Evolutionary conservation across 495 filamentous ascomycete genomes (phyloP).

Genomic region (Talaromyces proteolyticus): DNA sequence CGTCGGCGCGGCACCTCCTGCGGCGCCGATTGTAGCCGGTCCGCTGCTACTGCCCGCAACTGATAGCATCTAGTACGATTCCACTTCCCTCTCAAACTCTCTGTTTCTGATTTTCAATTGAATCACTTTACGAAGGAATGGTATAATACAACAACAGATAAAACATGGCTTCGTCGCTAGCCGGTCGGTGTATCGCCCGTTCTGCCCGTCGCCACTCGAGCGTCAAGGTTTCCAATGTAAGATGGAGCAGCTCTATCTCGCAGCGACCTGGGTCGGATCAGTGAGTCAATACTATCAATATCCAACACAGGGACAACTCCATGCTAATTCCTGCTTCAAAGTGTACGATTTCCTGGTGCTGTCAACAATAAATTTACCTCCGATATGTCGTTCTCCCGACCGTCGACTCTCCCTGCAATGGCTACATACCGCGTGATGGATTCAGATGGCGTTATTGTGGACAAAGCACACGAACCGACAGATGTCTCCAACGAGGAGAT

Average conservation of each 20-base stretch:
- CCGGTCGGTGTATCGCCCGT: constrained; percentile 7
- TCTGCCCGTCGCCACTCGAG: background rate
- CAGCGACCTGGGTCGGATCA: constrained; percentile 66
- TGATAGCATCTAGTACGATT: no score
- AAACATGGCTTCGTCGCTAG: constrained; percentile 20
- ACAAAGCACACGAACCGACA: constrained; percentile 52
- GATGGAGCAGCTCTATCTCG: constrained; percentile 55
- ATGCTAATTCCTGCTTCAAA: constrained; percentile 17
- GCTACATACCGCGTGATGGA: constrained; percentile 85
- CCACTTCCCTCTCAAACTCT: no score
- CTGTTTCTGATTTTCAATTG: background rate
- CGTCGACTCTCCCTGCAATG: constrained; percentile 60
- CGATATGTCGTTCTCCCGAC: constrained; percentile 66
- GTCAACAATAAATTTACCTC: constrained; percentile 88
- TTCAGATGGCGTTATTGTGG: constrained; percentile 73
- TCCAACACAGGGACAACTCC: background rate
- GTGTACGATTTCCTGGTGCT: constrained; percentile 91
- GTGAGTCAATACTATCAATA: constrained; percentile 23
- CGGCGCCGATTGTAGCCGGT: background rate
- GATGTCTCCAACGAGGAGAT: constrained; percentile 66
- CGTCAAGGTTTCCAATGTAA: constrained; percentile 10
- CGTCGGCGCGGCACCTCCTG: background rate
- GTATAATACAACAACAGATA: background rate
- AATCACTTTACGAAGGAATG: background rate
- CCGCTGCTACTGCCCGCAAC: no score